Percentiles rank a stretch among this genome's conserved stretches.
Evolutionary conservation across 179 eudicot species (phyloP).

Genomic region (Spinacia oleracea): DNA sequence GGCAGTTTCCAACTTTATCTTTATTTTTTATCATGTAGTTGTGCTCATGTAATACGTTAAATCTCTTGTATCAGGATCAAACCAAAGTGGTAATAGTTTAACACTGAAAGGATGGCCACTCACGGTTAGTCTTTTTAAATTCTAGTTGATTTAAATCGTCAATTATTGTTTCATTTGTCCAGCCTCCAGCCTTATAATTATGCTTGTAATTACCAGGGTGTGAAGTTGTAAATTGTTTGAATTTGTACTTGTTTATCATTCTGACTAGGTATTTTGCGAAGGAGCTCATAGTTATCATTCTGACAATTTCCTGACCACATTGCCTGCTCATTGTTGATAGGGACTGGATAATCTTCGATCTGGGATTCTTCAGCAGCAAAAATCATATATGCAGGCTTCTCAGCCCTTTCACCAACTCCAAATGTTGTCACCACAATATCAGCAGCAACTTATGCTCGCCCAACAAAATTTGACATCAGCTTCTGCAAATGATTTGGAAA

Average conservation of each 20-base stretch:
- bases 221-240: too few relatives aligned
- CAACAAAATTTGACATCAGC: constrained; percentile 75
- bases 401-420: constrained; percentile 78
- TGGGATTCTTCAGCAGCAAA: constrained; percentile 77
- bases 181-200: neutral
- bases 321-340: constrained; percentile 27
- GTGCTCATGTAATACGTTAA: constrained; percentile 16
- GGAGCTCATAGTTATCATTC: neutral
- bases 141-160: neutral
- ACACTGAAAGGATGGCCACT: constrained; percentile 96
- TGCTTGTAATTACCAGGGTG: neutral
- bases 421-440: constrained; percentile 79
- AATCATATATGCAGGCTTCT: constrained; percentile 73
- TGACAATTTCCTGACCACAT: constrained; percentile 6
- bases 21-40: neutral
- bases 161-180: constrained; percentile 3
- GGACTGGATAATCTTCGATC: constrained; percentile 68
- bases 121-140: constrained; percentile 55
- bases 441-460: constrained; percentile 74
- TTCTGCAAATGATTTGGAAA: constrained; percentile 63
- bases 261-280: neutral
- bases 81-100: constrained; percentile 76
- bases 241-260: too few relatives aligned
- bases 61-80: constrained; percentile 60
- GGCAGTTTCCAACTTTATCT: neutral